Evolutionary conservation across 176 grass and related monocot genomes (phyloP).

Genomic region (Otatea glauca): DNA sequence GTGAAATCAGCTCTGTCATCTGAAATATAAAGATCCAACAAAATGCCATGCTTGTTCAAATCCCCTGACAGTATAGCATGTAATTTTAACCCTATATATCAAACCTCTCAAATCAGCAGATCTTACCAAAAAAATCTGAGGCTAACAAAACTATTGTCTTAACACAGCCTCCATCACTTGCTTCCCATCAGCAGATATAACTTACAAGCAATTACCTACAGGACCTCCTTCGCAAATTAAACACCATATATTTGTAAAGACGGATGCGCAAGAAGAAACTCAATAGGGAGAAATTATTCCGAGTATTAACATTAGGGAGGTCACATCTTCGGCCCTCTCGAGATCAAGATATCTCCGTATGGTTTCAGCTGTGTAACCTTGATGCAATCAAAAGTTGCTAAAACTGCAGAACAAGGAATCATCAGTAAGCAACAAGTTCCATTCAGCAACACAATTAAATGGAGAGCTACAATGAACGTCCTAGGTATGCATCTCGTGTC

Average conservation of each 20-base stretch:
- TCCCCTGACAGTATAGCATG: background rate
- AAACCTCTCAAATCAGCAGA: background rate
- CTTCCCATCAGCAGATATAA: conserved; percentile 16
- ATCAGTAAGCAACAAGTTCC: conserved; percentile 1
- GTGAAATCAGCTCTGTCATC: background rate
- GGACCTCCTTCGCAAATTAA: conserved; percentile 24
- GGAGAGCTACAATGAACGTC: background rate
- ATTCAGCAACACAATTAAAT: background rate
- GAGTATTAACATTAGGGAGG: background rate
- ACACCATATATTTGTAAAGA: conserved; percentile 30
- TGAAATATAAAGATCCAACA: background rate
- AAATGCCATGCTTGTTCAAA: background rate
- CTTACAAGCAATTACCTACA: conserved; percentile 9
- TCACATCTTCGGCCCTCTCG: conserved; percentile 77
- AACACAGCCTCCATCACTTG: background rate
- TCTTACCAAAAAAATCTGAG: conserved; percentile 7
- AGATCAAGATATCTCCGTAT: conserved; percentile 80
- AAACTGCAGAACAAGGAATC: conserved; percentile 49
- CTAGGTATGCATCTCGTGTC: background rate
- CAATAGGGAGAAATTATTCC: conserved; percentile 1
- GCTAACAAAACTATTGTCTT: background rate
- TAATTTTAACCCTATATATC: conserved; percentile 1
- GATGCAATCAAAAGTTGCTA: conserved; percentile 68
- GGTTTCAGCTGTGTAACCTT: conserved; percentile 61
- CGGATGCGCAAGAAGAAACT: conserved; percentile 11